Percentiles rank a stretch among this genome's conserved stretches.
These are phyloP conservation scores for Daldinia sp. DNA, from an alignment of 2,329 filamentous ascomycete genomes.

Conservation along the genomic window DNA sequence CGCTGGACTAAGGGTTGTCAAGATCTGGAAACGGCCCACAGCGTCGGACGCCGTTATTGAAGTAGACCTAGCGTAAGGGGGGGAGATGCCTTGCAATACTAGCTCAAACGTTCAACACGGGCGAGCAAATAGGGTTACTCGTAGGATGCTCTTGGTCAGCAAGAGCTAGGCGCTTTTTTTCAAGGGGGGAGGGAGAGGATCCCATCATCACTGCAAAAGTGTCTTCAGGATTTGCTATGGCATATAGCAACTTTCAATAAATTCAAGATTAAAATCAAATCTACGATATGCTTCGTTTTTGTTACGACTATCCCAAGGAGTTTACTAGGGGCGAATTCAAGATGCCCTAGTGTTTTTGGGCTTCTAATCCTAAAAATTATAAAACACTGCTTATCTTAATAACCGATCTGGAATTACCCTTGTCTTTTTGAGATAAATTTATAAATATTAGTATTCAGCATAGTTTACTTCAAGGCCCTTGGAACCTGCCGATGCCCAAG, in stretches of 20 bases:
- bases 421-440: neutral
- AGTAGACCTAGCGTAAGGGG: conserved; percentile 33
- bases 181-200: too few relatives aligned
- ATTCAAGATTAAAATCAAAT: neutral
- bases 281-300: neutral
- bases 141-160: neutral
- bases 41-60: conserved; percentile 46
- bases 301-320: neutral
- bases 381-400: neutral
- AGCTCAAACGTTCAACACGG: neutral
- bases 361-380: neutral
- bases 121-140: neutral
- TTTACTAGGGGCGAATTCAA: neutral
- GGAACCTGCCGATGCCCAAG: too few relatives aligned
- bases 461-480: neutral
- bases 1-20: conserved; percentile 42
- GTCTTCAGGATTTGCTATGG: too few relatives aligned
- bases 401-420: too few relatives aligned
- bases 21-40: conserved; percentile 45
- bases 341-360: neutral
- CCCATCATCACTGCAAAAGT: too few relatives aligned
- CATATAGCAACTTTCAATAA: too few relatives aligned
- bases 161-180: too few relatives aligned
- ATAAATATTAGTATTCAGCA: neutral
- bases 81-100: neutral